Evolutionary conservation across 257 asterid genomes (phyloP), one percentile per base, ranked within the genome.

Genomic region (Gentiana straminea): DNA sequence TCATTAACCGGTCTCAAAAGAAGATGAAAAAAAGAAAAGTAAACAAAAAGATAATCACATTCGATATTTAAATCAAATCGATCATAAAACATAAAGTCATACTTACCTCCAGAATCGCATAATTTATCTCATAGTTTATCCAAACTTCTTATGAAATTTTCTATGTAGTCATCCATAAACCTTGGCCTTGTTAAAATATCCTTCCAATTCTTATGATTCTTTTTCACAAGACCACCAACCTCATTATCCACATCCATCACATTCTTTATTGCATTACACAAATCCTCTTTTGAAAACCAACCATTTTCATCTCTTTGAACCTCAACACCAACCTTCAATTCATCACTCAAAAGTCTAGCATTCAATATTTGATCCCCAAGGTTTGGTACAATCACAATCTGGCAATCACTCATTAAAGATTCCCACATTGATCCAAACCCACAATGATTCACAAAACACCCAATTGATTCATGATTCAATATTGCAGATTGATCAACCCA

Each of bases 381-480:
- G 13, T 76, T 62, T 35, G 97, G 94, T 36, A 84, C 79, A 39
- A 86, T 65, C 71, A 84, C 94, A 33, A 84, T 73, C 69, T 80
- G 93, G 45, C 79, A 50, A 8, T 82, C 83, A 53, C 86, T 75
- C 75, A 75, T 65, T 73, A 89, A 54, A 47, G 94, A 84, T 69
- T 86, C 94, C 95, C 95, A 89, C 93, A 86, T 89, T 7, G 97
- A 86, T 13, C 94, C 88, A 64, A 80, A 77, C 52, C 94, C 97
- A 60, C 97, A 79, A 49, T 89, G 95, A 71, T 84, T 82, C 58
- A 89, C 95, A 71, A 84, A 89, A 66, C 97, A 86, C 3, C 97
- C 95, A 0, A 89, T 80, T 2, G 95, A 77, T 10, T 77, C 74
- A 73, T 89, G 97, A 47, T 37, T 73, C 61, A 89, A 73, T 32